phyloP scores from a whole-genome alignment of 495 filamentous ascomycete species.

The Staphylotrichum longicolle region DNA sequence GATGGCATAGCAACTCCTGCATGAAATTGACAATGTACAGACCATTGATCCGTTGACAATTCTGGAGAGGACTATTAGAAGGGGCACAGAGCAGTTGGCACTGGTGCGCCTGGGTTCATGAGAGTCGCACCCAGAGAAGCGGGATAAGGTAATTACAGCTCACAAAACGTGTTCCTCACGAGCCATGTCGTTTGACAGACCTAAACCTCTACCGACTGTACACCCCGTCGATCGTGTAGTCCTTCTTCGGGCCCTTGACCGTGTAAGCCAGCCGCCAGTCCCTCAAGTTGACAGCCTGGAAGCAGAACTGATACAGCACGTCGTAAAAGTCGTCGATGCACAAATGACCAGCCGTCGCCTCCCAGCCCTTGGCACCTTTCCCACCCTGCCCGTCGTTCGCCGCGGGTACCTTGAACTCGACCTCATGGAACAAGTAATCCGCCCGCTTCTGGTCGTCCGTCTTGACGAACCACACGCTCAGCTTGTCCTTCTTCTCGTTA shows the following conservation, averaged over 20 bases:
- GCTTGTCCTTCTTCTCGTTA: conserved; percentile 48
- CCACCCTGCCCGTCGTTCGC: conserved; percentile 16
- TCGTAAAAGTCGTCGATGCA: conserved; percentile 65
- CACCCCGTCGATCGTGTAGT: conserved; percentile 57
- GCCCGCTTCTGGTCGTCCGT: conserved; percentile 53
- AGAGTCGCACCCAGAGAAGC: too few species aligned
- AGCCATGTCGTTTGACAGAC: too few species aligned
- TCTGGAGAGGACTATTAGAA: too few species aligned
- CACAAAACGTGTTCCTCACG: too few species aligned
- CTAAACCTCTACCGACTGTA: conserved; percentile 39
- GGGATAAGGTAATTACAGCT: too few species aligned
- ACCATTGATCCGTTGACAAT: background rate
- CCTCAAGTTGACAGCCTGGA: conserved; percentile 51
- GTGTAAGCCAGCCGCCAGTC: conserved; percentile 58
- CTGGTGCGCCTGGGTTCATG: too few species aligned
- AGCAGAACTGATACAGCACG: conserved; percentile 59
- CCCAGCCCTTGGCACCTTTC: conserved; percentile 43
- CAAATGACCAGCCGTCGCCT: conserved; percentile 58
- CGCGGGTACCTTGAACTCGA: conserved; percentile 41
- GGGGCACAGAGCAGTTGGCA: too few species aligned
- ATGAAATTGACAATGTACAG: background rate
- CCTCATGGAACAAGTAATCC: conserved; percentile 65
- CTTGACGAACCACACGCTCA: conserved; percentile 69
- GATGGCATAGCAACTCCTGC: too few species aligned
- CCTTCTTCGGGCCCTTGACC: conserved; percentile 66